These are phyloP conservation scores for Penicillium robsamsonii DNA, from an alignment of 495 filamentous ascomycete species.

Conservation along the genomic window DNA sequence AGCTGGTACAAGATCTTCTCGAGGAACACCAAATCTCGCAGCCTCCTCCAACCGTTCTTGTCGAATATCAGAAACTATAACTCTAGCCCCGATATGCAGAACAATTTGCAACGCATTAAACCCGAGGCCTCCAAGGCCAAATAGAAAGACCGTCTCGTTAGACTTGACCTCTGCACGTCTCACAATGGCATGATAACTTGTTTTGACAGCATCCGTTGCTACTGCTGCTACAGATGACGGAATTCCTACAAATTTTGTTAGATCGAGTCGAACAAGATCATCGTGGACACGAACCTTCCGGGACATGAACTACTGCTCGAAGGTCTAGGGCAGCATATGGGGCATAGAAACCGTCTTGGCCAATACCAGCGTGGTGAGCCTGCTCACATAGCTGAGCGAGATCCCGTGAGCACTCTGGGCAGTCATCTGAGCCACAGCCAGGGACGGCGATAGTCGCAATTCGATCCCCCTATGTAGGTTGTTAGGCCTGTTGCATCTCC, in stretches of 20 bases:
- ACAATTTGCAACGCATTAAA: conserved; percentile 28
- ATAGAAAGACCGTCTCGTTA: conserved; percentile 21
- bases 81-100: conserved; percentile 17
- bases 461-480: conserved; percentile 11
- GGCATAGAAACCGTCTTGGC: conserved; percentile 27
- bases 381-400: conserved; percentile 21
- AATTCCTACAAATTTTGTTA: conserved; percentile 10
- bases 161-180: conserved; percentile 22
- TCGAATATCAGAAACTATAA: conserved; percentile 22
- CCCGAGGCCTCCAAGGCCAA: conserved; percentile 22
- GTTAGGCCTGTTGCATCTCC: background rate
- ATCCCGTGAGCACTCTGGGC: conserved; percentile 22
- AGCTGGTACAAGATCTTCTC: conserved; percentile 16
- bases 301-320: conserved; percentile 19
- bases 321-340: conserved; percentile 20
- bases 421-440: conserved; percentile 19
- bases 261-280: background rate
- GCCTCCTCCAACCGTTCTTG: conserved; percentile 19
- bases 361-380: conserved; percentile 21
- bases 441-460: conserved; percentile 23
- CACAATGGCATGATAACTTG: conserved; percentile 25
- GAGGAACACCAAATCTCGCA: conserved; percentile 13
- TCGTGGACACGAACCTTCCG: background rate
- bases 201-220: conserved; percentile 25
- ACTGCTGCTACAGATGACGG: conserved; percentile 20